Base-by-base conservation (phyloP, 768 basidiomycete species). In the Lactifluus pinguis region DNA sequence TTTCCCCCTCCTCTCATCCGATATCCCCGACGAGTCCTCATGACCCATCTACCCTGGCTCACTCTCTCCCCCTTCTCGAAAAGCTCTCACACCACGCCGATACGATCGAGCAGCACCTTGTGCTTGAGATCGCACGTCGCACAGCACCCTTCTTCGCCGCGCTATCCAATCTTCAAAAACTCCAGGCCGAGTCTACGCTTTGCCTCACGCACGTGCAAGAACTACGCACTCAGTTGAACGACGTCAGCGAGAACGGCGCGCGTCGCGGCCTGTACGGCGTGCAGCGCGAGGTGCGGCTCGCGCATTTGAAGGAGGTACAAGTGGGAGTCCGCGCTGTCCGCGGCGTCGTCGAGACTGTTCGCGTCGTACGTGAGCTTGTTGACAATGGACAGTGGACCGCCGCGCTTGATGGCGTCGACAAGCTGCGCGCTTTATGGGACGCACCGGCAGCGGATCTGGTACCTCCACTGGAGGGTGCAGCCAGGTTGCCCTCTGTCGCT, bases 91-190 rank as follows among this genome's bases (percentile, higher is more conserved):
- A 92, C 58, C 87, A 95, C 68, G 86, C 95, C 2, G 97, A 98
- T 70, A 88, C 88, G 0, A 83, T 98, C 63, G 97, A 99, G 70
- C 85, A 92, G 61, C 95, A 99, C 72, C 87, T 99, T 58, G 83
- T 95, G 4, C 85, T 85, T 62, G 97, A 98, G 73, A 95, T 99
- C 49, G 88, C 89, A 9, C 76, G 88, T 10, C 87, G 95, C 14
- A 92, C 94, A 0, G 82, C 90, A 0, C 92, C 93, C 1, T 99
- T 99, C 80, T 99, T 98, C 68, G 87, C 95, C 5, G 97, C 97
- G 7, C 82, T 99, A 41, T 83, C 92, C 7, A 99, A 99, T 72
- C 78, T 99, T 8, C 90, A 97, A 68, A 88, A 92, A 64, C 81
- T 99, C 11, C 92, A 94, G 69, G 82, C 88, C 6, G 92, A 97